These are phyloP conservation scores for Lentithecium fluviatile DNA, from an alignment of 495 filamentous ascomycete species.

Conservation along the genomic window DNA sequence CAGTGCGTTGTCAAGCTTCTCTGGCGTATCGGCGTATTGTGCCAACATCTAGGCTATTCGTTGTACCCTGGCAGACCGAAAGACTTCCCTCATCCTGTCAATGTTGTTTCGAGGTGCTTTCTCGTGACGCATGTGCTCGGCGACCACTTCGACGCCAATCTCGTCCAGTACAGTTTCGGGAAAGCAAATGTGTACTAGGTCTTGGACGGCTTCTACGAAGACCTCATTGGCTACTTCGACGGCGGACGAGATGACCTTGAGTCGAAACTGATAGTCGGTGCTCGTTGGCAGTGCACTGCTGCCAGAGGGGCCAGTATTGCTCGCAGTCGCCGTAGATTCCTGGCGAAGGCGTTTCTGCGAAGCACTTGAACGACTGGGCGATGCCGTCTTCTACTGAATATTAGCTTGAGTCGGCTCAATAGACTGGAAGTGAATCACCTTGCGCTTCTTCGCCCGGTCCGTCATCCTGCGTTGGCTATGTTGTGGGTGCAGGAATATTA, in stretches of 20 bases:
- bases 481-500: too few relatives aligned
- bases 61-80: constrained; percentile 8
- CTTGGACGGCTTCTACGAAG: constrained; percentile 20
- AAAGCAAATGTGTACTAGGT: constrained; percentile 23
- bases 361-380: too few relatives aligned
- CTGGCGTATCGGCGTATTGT: constrained; percentile 6
- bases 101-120: constrained; percentile 6
- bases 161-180: constrained; percentile 18
- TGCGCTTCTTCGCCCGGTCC: too few relatives aligned
- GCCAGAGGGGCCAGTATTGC: neutral
- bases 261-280: constrained; percentile 11
- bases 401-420: too few relatives aligned
- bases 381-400: too few relatives aligned
- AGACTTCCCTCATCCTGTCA: constrained; percentile 1
- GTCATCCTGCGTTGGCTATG: too few relatives aligned
- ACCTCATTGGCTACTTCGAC: neutral
- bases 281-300: neutral
- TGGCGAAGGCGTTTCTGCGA: neutral
- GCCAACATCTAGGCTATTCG: constrained; percentile 14
- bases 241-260: constrained; percentile 1
- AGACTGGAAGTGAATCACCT: too few relatives aligned
- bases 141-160: constrained; percentile 13
- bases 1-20: constrained; percentile 11
- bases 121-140: constrained; percentile 16
- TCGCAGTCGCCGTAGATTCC: too few relatives aligned